A percentile compares a stretch with the other conserved stretches of the same genome.
Conservation (phyloP, 2,329 filamentous ascomycete species). For the Exophiala calicioides region DNA sequence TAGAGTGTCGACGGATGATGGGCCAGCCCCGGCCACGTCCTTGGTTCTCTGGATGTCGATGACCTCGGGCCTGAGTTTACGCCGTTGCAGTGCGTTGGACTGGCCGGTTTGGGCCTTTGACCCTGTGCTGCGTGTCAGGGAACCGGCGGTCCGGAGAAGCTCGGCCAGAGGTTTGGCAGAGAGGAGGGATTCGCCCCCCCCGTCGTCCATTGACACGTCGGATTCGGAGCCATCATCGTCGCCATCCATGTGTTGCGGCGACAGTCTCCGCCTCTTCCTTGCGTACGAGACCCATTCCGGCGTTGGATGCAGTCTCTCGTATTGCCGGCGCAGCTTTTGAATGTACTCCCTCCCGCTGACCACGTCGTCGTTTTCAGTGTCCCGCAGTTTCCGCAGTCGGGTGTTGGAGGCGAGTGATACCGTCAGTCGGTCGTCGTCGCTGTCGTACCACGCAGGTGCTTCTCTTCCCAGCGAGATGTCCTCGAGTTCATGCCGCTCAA, state of each 20-base stretch:
- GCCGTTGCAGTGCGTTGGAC: constrained; percentile 42
- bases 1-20: constrained; percentile 75
- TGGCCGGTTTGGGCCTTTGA: constrained; percentile 51
- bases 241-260: constrained; percentile 41
- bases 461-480: constrained; percentile 32
- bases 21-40: constrained; percentile 67
- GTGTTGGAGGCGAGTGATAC: constrained; percentile 77
- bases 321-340: constrained; percentile 76
- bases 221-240: constrained; percentile 53
- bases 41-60: constrained; percentile 87
- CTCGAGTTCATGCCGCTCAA: constrained; percentile 39
- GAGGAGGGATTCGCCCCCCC: constrained; percentile 60
- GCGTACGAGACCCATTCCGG: constrained; percentile 59
- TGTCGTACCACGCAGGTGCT: constrained; percentile 81
- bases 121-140: constrained; percentile 57
- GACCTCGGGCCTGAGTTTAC: constrained; percentile 77
- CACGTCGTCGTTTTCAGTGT: constrained; percentile 79
- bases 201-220: constrained; percentile 48
- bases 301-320: constrained; percentile 59
- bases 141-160: constrained; percentile 73
- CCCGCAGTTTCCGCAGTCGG: constrained; percentile 78
- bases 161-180: constrained; percentile 75
- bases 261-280: constrained; percentile 25
- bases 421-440: constrained; percentile 84
- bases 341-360: constrained; percentile 86